Percentiles rank a stretch among this genome's conserved stretches.
phyloP scores from a whole-genome alignment of 73 alveolate genomes.

The Paramecium pentaurelia region DNA sequence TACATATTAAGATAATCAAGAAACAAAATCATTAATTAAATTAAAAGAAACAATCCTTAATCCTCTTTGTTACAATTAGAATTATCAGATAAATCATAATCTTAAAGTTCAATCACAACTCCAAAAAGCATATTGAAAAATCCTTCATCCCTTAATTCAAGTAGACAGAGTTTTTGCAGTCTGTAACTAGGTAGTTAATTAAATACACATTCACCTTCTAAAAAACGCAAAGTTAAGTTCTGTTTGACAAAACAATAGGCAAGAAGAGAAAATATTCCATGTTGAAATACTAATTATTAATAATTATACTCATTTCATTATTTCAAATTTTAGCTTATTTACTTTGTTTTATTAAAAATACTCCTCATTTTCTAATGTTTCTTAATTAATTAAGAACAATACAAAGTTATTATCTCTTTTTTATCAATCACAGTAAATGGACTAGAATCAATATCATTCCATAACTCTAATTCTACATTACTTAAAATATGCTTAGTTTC shows the following conservation, averaged over 20 bases:
- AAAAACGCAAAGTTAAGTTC: background rate
- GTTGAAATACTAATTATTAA: background rate
- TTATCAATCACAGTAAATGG: background rate
- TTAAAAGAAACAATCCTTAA: background rate
- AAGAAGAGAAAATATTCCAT: slow-evolving; percentile 22
- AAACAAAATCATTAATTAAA: background rate
- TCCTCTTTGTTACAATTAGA: background rate
- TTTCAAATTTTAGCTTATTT: background rate
- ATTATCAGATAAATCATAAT: background rate
- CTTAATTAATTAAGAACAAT: background rate
- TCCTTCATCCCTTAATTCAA: background rate
- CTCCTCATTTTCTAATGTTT: background rate
- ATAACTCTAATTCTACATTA: background rate
- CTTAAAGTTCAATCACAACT: background rate
- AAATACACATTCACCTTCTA: background rate
- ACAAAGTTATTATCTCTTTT: background rate
- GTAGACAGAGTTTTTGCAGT: background rate
- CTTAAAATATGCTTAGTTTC: background rate
- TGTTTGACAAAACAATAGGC: slow-evolving; percentile 5
- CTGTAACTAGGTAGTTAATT: background rate
- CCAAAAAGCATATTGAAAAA: slow-evolving; percentile 20
- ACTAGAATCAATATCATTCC: slow-evolving; percentile 12
- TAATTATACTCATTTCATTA: background rate
- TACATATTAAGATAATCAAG: background rate
- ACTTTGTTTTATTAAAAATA: background rate